Conservation (phyloP, 805 yeast species). For the Yamadazyma laniorum region DNA sequence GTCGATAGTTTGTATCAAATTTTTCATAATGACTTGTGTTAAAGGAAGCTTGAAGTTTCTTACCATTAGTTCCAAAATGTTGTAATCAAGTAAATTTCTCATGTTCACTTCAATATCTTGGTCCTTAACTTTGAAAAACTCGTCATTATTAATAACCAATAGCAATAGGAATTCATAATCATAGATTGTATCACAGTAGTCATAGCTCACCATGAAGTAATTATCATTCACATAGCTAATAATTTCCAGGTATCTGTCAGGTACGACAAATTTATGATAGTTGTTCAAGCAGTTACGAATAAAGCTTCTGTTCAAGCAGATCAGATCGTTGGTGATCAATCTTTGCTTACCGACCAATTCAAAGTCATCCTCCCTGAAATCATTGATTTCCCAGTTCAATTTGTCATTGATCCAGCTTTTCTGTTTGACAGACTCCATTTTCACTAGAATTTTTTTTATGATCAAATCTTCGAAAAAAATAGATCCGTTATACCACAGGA, state of each 20-base stretch:
- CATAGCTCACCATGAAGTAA: conserved; percentile 16
- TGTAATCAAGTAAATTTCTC: conserved; percentile 55
- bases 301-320: conserved; percentile 50
- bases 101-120: conserved; percentile 44
- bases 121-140: conserved; percentile 44
- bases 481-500: conserved; percentile 60
- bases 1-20: conserved; percentile 44
- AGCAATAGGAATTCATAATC: conserved; percentile 72
- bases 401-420: conserved; percentile 67
- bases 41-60: conserved; percentile 43
- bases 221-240: conserved; percentile 15
- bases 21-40: conserved; percentile 42
- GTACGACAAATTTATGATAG: conserved; percentile 6
- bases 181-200: conserved; percentile 40
- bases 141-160: conserved; percentile 61
- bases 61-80: conserved; percentile 51
- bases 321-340: conserved; percentile 43
- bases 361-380: conserved; percentile 40
- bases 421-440: conserved; percentile 53
- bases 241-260: conserved; percentile 8
- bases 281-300: conserved; percentile 34
- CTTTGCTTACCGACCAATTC: conserved; percentile 48
- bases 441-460: conserved; percentile 52
- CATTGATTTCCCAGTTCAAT: conserved; percentile 62
- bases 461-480: conserved; percentile 58